Evolutionary conservation across 352 stramenopile genomes (phyloP).

Genomic region (Phytophthora podocarpi): DNA sequence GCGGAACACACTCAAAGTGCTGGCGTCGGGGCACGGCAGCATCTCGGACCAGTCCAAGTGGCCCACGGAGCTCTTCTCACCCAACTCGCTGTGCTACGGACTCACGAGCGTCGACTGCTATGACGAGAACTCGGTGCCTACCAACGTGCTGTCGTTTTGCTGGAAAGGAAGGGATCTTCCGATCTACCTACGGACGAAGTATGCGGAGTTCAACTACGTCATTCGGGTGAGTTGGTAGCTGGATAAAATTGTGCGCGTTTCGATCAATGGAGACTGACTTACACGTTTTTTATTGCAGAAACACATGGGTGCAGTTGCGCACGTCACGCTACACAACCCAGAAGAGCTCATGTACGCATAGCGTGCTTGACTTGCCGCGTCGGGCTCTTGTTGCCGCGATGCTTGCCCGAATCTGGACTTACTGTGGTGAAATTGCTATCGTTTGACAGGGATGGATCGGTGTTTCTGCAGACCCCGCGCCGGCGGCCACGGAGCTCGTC

Average conservation of each 20-base stretch:
- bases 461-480: conserved; percentile 66
- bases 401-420: background rate
- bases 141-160: conserved; percentile 85
- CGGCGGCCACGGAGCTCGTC: conserved; percentile 71
- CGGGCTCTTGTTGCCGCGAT: too few relatives aligned
- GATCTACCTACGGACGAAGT: conserved; percentile 88
- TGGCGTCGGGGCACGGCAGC: conserved; percentile 66
- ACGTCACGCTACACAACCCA: conserved; percentile 74
- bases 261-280: conserved; percentile 11
- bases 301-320: conserved; percentile 76
- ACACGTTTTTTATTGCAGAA: conserved; percentile 46
- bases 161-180: conserved; percentile 89
- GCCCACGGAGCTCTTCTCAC: conserved; percentile 78
- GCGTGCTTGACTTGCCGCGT: background rate
- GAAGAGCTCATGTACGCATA: conserved; percentile 77
- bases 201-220: conserved; percentile 89
- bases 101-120: conserved; percentile 76
- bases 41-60: conserved; percentile 78
- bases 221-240: conserved; percentile 60
- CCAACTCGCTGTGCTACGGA: conserved; percentile 83
- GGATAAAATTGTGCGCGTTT: background rate
- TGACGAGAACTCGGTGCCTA: conserved; percentile 62
- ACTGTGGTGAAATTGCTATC: background rate
- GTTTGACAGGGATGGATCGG: conserved; percentile 56
- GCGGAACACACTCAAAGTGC: conserved; percentile 79